Percentiles rank a stretch among this genome's conserved stretches.
These are phyloP conservation scores for Colletotrichum limetticola DNA, from an alignment of 2,329 filamentous ascomycete species.

Conservation along the genomic window DNA sequence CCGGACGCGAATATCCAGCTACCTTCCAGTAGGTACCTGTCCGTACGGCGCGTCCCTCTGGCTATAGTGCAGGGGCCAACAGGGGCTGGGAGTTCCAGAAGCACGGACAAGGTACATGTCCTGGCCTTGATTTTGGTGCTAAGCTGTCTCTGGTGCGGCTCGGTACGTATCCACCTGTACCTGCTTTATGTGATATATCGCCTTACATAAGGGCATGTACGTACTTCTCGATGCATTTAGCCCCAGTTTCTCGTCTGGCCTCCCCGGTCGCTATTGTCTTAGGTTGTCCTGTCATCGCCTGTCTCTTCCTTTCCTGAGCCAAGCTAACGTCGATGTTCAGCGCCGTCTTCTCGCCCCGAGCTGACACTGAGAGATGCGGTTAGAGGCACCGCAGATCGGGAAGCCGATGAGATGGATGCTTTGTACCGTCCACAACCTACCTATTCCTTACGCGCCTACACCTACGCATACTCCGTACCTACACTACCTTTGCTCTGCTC, in stretches of 20 bases:
- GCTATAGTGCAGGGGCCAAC: conserved; percentile 26
- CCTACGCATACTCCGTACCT: too few relatives aligned
- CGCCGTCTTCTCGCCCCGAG: background rate
- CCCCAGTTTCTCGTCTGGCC: background rate
- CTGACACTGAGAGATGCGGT: background rate
- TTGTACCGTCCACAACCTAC: background rate
- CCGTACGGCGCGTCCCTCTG: background rate
- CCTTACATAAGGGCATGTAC: conserved; percentile 10
- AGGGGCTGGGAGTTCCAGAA: conserved; percentile 27
- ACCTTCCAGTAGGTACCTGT: too few relatives aligned
- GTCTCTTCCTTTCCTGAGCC: conserved; percentile 2
- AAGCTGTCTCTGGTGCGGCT: conserved; percentile 6
- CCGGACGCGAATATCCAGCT: conserved; percentile 3
- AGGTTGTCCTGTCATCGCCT: background rate
- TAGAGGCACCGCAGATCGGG: background rate
- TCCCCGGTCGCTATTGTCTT: background rate
- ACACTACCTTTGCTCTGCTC: background rate
- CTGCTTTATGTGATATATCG: conserved; percentile 17
- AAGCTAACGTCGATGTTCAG: background rate
- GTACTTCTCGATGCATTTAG: background rate
- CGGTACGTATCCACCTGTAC: conserved; percentile 31
- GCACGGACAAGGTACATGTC: conserved; percentile 9
- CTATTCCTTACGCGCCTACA: too few relatives aligned
- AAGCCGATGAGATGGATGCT: background rate
- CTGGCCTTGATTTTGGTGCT: background rate